Conservation (phyloP, 805 yeast genomes). For the Yamadazyma phyllophila region DNA sequence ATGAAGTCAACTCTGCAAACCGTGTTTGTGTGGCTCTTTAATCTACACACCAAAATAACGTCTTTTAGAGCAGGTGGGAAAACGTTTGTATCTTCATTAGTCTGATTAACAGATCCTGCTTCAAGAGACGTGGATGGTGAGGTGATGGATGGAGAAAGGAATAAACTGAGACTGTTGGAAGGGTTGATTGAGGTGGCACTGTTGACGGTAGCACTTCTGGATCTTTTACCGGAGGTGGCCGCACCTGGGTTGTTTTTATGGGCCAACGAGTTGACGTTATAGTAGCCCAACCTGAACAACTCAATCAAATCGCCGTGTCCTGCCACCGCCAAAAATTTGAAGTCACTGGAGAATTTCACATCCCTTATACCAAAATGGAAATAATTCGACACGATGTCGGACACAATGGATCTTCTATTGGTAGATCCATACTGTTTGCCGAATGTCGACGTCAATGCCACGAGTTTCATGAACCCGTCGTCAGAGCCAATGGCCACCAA, state of each 20-base stretch:
- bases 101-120: constrained; percentile 15
- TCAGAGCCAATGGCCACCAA: constrained; percentile 55
- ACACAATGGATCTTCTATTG: constrained; percentile 25
- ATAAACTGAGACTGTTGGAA: constrained; percentile 10
- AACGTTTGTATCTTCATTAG: constrained; percentile 5
- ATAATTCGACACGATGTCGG: constrained; percentile 61
- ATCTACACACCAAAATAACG: constrained; percentile 32
- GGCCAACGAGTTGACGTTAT: constrained; percentile 37
- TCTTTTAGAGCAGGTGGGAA: constrained; percentile 39
- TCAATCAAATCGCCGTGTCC: constrained; percentile 56
- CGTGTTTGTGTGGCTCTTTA: constrained; percentile 41
- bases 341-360: constrained; percentile 47
- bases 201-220: constrained; percentile 40
- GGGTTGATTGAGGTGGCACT: constrained; percentile 21
- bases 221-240: constrained; percentile 23
- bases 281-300: constrained; percentile 39
- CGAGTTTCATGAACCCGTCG: constrained; percentile 61
- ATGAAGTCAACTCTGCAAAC: constrained; percentile 30
- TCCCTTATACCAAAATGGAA: constrained; percentile 61
- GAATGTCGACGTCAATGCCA: constrained; percentile 45
- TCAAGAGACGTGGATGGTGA: constrained; percentile 26
- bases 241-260: constrained; percentile 10
- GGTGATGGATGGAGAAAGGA: constrained; percentile 21
- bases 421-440: constrained; percentile 25
- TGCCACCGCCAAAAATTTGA: constrained; percentile 43